Evolutionary conservation across 345 rosid species (phyloP).

Genomic region (Rhizophora mangle): DNA sequence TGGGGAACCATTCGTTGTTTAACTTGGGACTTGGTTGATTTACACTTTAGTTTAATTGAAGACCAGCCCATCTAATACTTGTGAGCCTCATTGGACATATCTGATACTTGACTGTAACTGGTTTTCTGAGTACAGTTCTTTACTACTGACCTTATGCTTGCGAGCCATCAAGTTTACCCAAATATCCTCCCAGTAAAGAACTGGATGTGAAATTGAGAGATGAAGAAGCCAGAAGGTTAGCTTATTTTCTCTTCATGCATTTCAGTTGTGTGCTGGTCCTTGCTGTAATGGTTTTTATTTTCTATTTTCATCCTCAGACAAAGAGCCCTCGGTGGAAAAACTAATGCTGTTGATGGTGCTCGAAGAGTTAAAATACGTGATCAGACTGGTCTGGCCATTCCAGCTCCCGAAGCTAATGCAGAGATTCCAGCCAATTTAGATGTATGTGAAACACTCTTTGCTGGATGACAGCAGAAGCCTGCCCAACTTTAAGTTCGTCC

Average conservation of each 20-base stretch:
- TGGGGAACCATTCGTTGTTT: no score
- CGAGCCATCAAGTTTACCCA: slow-evolving; percentile 82
- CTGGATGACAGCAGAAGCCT: not conserved
- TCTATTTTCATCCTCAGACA: slow-evolving; percentile 33
- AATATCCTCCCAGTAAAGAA: slow-evolving; percentile 92
- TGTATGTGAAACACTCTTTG: slow-evolving; percentile 15
- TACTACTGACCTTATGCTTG: slow-evolving; percentile 68
- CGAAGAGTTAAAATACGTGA: slow-evolving; percentile 36
- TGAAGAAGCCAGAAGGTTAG: slow-evolving; percentile 78
- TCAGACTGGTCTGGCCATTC: slow-evolving; percentile 34
- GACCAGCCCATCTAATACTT: no score
- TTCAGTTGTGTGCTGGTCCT: slow-evolving; percentile 9
- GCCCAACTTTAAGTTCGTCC: not conserved
- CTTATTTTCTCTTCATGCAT: slow-evolving; percentile 15
- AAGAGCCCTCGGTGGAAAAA: slow-evolving; percentile 53
- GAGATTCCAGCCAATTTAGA: slow-evolving; percentile 35
- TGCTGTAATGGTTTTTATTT: slow-evolving; percentile 15
- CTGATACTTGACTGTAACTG: slow-evolving; percentile 8
- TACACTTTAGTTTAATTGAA: no score
- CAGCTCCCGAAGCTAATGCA: slow-evolving; percentile 94
- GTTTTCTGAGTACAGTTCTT: slow-evolving; percentile 61
- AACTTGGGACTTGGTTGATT: no score
- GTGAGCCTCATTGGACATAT: not conserved
- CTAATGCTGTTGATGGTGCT: slow-evolving; percentile 51
- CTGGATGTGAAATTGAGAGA: slow-evolving; percentile 78